Percentiles rank a stretch among this genome's conserved stretches.
Conservation (phyloP, 2,329 filamentous ascomycete species). For the Aspergillus felis region DNA sequence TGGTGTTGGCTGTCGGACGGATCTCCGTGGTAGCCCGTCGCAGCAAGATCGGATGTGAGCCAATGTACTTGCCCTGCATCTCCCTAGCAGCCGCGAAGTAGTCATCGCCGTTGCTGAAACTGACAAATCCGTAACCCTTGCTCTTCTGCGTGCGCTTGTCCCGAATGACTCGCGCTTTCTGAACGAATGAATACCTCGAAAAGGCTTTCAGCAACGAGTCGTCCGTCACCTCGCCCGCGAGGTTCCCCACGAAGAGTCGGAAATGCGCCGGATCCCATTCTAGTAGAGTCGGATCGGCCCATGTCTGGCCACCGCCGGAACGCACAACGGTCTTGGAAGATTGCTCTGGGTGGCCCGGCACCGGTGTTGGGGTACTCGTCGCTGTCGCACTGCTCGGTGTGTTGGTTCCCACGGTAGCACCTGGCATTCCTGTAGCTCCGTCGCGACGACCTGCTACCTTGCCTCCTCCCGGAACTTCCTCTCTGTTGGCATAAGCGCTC, state of each 20-base stretch:
- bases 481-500: constrained; percentile 72
- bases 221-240: constrained; percentile 95
- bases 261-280: constrained; percentile 97
- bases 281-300: constrained; percentile 81
- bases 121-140: constrained; percentile 94
- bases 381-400: constrained; percentile 25
- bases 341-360: constrained; percentile 39
- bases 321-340: constrained; percentile 80
- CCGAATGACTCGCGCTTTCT: constrained; percentile 88
- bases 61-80: constrained; percentile 99
- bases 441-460: constrained; percentile 40
- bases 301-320: constrained; percentile 84
- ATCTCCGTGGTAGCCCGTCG: constrained; percentile 90
- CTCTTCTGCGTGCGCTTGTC: constrained; percentile 96
- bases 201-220: constrained; percentile 95
- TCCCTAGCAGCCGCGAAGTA: constrained; percentile 95
- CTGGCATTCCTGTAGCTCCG: constrained; percentile 32
- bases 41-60: constrained; percentile 86
- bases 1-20: constrained; percentile 66
- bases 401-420: constrained; percentile 41
- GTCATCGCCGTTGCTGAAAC: constrained; percentile 90
- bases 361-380: constrained; percentile 42
- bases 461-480: constrained; percentile 42
- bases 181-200: constrained; percentile 76
- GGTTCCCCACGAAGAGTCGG: constrained; percentile 91